These are phyloP conservation scores for Hordeum vulgare DNA, from an alignment of 176 grass and related monocot species.

Conservation along the genomic window DNA sequence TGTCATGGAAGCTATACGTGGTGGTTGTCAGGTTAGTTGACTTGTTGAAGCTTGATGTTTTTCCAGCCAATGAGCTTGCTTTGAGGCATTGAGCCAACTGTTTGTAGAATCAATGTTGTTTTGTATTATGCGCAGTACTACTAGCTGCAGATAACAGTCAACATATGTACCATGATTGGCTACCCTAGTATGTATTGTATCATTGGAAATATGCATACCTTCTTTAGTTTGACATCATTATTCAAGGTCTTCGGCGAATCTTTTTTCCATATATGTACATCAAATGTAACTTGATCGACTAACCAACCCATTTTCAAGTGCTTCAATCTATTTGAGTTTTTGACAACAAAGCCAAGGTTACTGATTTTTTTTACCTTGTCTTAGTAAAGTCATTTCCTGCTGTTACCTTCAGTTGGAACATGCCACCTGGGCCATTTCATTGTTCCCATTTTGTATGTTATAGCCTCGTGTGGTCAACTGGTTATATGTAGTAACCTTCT, in stretches of 20 bases:
- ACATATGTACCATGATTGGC: not conserved
- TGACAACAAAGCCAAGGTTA: not conserved
- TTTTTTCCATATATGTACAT: slow-evolving; percentile 2
- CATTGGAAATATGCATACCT: not conserved
- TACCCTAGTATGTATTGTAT: not conserved
- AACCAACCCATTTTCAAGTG: not conserved
- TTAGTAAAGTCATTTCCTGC: not conserved
- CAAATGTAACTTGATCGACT: not conserved
- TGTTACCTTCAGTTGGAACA: not conserved
- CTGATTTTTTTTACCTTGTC: not conserved
- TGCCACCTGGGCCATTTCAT: not conserved
- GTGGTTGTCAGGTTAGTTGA: slow-evolving; percentile 84
- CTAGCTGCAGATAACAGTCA: not conserved
- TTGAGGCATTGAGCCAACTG: not conserved
- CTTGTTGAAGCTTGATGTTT: slow-evolving; percentile 4
- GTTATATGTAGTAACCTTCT: not conserved
- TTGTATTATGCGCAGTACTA: not conserved
- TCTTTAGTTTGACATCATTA: not conserved
- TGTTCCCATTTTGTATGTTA: not conserved
- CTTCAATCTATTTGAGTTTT: not conserved
- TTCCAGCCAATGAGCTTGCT: not conserved
- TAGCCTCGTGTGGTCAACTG: not conserved
- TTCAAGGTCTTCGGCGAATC: not conserved
- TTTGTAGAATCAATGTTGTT: not conserved
- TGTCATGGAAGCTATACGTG: slow-evolving; percentile 85